phyloP scores from a whole-genome alignment of 148 eudicot species.

The Suaeda aralocaspica region DNA sequence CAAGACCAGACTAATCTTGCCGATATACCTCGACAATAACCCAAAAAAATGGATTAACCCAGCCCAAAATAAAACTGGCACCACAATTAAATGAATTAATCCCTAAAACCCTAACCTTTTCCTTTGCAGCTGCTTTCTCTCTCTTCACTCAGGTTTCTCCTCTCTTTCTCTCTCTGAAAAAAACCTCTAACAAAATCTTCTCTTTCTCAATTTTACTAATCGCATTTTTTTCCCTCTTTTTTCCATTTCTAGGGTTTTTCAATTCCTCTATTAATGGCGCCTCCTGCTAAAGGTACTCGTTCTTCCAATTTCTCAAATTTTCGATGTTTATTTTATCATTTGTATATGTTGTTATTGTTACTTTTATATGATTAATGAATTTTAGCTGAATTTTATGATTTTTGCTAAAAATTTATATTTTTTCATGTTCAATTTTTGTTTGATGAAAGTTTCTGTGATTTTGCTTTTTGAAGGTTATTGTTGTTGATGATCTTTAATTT shows the following conservation, averaged over 20 bases:
- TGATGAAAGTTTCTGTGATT: neutral
- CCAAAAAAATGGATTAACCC: neutral
- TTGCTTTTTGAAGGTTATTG: neutral
- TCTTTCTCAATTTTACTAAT: neutral
- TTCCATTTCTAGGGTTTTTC: neutral
- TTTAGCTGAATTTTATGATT: neutral
- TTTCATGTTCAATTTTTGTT: too few relatives aligned
- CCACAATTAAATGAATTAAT: neutral
- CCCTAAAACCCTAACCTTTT: slow-evolving; percentile 19
- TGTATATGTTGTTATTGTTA: neutral
- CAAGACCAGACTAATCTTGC: too few relatives aligned
- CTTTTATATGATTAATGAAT: neutral
- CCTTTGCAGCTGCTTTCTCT: neutral
- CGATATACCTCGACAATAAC: too few relatives aligned
- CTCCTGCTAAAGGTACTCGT: slow-evolving; percentile 30
- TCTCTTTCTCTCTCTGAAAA: slow-evolving; percentile 6
- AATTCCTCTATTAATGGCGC: slow-evolving; percentile 26
- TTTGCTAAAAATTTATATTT: too few relatives aligned
- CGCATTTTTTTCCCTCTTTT: neutral
- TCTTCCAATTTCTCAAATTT: neutral
- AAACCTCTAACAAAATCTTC: too few relatives aligned
- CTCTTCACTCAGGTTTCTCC: slow-evolving; percentile 7
- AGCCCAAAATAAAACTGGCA: neutral
- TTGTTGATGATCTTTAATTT: too few relatives aligned
- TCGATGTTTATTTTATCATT: neutral